phyloP scores from a whole-genome alignment of 2,329 filamentous ascomycete species.

The Chaetoscypha palmicola region DNA sequence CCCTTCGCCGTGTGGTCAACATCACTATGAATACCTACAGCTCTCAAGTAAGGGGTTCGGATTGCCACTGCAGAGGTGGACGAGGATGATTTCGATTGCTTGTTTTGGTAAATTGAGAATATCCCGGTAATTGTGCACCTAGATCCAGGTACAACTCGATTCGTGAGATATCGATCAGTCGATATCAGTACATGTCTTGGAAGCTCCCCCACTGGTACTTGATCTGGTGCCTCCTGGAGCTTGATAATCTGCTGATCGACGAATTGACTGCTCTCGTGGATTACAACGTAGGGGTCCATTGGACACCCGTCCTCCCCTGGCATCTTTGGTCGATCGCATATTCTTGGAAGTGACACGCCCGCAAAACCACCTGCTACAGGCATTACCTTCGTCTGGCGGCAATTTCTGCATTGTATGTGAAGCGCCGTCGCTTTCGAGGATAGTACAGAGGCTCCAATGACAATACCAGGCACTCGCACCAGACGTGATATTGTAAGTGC shows the following conservation, averaged over 20 bases:
- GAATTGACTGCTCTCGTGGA: slow-evolving; percentile 89
- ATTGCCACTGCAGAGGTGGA: slow-evolving; percentile 83
- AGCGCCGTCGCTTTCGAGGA: slow-evolving; percentile 90
- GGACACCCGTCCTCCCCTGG: slow-evolving; percentile 76
- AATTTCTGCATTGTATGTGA: slow-evolving; percentile 82
- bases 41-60: slow-evolving; percentile 86
- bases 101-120: slow-evolving; percentile 95
- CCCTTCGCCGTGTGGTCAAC: slow-evolving; percentile 85
- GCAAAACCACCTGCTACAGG: slow-evolving; percentile 79
- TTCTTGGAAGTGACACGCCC: slow-evolving; percentile 75
- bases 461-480: slow-evolving; percentile 94
- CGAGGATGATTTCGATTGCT: slow-evolving; percentile 70
- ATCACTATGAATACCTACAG: slow-evolving; percentile 87
- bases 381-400: slow-evolving; percentile 63
- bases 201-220: slow-evolving; percentile 93
- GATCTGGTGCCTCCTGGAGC: slow-evolving; percentile 92
- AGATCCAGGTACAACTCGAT: slow-evolving; percentile 90
- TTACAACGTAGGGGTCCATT: slow-evolving; percentile 89
- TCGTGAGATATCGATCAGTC: slow-evolving; percentile 92
- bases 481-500: slow-evolving; percentile 88
- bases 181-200: slow-evolving; percentile 92
- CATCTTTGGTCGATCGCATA: slow-evolving; percentile 59
- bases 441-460: slow-evolving; percentile 93
- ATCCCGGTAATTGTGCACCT: slow-evolving; percentile 94
- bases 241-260: slow-evolving; percentile 98